Base-by-base conservation (phyloP, 139 green algal genomes). In the Chlorella sp. region DNA sequence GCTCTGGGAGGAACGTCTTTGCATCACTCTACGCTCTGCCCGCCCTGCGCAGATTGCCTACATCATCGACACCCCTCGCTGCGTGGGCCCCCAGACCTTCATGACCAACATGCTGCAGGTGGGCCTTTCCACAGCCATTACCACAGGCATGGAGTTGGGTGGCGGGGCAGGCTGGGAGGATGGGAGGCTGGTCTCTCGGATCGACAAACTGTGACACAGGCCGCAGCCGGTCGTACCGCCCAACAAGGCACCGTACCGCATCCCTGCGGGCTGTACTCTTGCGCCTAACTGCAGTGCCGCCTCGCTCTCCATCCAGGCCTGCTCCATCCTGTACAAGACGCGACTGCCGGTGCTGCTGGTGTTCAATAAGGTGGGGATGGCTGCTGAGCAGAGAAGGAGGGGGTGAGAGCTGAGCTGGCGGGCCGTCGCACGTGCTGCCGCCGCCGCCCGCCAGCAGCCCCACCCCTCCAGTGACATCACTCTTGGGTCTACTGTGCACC, bases 81-180 rank as follows among this genome's bases (percentile, higher is more conserved):
- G 92, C 41, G 83, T 91, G 7, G 81, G 85, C 21, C 95, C 95
- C 4, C 95, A 97, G 88, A 95, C 94, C n/a, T 99, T 99, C 91
- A 99, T 99, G 95, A 97, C 89, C 86, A 99, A 99, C 91, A 99
- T 99, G 97, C 95, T 99, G 74, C 97, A 98, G 91, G 92, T 89
- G 17, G 32, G 91, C 41, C 71, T n/a, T n/a, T n/a, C n/a, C n/a
- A n/a, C n/a, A n/a, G n/a, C n/a, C n/a, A n/a, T n/a, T n/a, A n/a
- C n/a, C n/a, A n/a, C n/a, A n/a, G n/a, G n/a, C n/a, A n/a, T n/a
- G n/a, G 23, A 51, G 44, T 6, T 51, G 44, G 21, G 20, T 26
- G 76, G 12, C 39, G 12, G 56, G 47, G 51, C 32, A 26, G 16
- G 32, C 11, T 34, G 12, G 80, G 41, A 9, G 76, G 23, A 25